Conservation (phyloP, 2,329 filamentous ascomycete genomes). For the Fusarium metavorans region DNA sequence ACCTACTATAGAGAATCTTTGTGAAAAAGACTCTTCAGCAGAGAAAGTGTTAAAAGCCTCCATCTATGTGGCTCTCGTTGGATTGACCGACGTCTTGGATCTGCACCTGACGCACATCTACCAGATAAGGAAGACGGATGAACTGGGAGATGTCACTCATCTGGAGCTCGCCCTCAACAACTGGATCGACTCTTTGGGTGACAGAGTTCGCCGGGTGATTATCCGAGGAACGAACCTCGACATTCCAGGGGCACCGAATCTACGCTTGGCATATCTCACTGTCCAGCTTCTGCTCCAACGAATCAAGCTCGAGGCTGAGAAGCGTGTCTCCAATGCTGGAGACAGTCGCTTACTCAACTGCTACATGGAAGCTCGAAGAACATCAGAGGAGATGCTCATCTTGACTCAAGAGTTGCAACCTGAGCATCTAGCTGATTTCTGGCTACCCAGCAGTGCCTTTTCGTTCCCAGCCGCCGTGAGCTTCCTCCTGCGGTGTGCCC, state of each 20-base stretch:
- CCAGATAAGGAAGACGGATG: slow-evolving; percentile 46
- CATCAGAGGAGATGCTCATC: slow-evolving; percentile 62
- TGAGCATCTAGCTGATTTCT: slow-evolving; percentile 61
- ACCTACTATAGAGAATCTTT: slow-evolving; percentile 53
- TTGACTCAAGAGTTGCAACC: slow-evolving; percentile 59
- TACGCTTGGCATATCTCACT: slow-evolving; percentile 63
- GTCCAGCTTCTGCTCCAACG: slow-evolving; percentile 60
- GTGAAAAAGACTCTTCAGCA: slow-evolving; percentile 29
- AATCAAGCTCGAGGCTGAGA: slow-evolving; percentile 59
- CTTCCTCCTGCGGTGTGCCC: slow-evolving; percentile 61
- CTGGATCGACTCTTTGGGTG: slow-evolving; percentile 59
- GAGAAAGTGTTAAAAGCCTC: slow-evolving; percentile 44
- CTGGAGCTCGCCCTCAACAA: slow-evolving; percentile 55
- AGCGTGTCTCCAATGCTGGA: slow-evolving; percentile 36
- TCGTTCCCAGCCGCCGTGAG: slow-evolving; percentile 62
- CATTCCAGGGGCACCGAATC: slow-evolving; percentile 61
- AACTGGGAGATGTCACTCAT: slow-evolving; percentile 41
- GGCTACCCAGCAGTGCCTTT: slow-evolving; percentile 62
- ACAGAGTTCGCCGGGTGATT: slow-evolving; percentile 54
- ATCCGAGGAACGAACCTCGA: slow-evolving; percentile 56
- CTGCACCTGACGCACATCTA: slow-evolving; percentile 51
- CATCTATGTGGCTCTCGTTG: slow-evolving; percentile 59
- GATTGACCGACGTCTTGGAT: slow-evolving; percentile 56
- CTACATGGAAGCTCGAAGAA: slow-evolving; percentile 57
- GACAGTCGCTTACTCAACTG: slow-evolving; percentile 44